These are phyloP conservation scores for Lupinus albus DNA, from an alignment of 306 rosid species.

Conservation along the genomic window DNA sequence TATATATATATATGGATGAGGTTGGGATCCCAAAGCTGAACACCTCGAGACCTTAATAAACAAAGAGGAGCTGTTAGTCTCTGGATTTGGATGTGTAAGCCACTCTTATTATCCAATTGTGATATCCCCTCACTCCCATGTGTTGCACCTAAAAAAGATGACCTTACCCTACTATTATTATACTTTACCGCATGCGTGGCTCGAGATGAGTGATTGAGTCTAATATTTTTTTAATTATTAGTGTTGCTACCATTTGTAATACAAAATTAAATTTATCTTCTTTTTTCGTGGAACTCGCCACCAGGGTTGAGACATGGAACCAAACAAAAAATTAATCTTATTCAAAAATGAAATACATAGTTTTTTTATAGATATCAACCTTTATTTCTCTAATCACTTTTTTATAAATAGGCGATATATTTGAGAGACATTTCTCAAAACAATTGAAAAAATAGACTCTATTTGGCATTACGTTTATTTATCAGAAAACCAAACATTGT, in stretches of 20 bases:
- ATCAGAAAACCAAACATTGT: slow-evolving; percentile 1
- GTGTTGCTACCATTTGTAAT: too few species aligned
- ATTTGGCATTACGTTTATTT: not conserved
- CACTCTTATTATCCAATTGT: slow-evolving; percentile 63
- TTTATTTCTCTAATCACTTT: too few species aligned
- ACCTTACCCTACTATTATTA: slow-evolving; percentile 42
- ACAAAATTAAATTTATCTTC: too few species aligned
- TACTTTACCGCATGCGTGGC: slow-evolving; percentile 66
- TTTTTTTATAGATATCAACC: too few species aligned
- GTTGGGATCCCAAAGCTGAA: slow-evolving; percentile 74
- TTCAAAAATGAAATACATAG: too few species aligned
- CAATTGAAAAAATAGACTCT: not conserved
- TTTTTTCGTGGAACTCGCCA: too few species aligned
- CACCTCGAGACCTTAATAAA: slow-evolving; percentile 63
- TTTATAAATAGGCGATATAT: too few species aligned
- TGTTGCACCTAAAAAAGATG: slow-evolving; percentile 40
- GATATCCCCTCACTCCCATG: slow-evolving; percentile 47
- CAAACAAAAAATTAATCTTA: too few species aligned
- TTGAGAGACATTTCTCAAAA: not conserved
- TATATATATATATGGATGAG: slow-evolving; percentile 13
- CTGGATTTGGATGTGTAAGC: slow-evolving; percentile 53
- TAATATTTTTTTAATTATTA: slow-evolving; percentile 1
- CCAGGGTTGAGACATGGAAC: too few species aligned
- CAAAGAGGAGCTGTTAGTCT: slow-evolving; percentile 51
- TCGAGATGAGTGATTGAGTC: slow-evolving; percentile 64